Evolutionary conservation across 2,329 filamentous ascomycete genomes (phyloP).

Genomic region (Rhynchosporium secalis): DNA sequence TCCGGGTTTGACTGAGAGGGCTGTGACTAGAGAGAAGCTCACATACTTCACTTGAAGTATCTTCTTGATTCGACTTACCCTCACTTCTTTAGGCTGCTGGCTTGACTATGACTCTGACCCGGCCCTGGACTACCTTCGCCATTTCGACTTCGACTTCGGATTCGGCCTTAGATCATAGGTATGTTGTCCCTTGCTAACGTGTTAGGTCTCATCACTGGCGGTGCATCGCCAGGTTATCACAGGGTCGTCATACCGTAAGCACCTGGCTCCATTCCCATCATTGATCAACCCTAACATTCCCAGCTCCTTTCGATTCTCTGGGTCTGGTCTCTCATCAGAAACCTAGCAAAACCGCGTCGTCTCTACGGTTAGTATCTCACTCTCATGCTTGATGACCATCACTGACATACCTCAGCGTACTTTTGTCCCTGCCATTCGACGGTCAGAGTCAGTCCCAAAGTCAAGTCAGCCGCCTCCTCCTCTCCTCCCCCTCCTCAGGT

Average conservation of each 20-base stretch:
- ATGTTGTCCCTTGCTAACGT: neutral
- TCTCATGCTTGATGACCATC: neutral
- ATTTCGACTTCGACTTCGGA: neutral
- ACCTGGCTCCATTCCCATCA: neutral
- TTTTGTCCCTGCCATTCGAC: neutral
- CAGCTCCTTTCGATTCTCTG: no score
- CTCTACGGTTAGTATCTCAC: neutral
- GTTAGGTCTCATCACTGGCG: neutral
- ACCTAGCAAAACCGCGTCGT: neutral
- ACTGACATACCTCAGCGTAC: neutral
- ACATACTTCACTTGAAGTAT: conserved; percentile 2
- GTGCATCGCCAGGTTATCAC: no score
- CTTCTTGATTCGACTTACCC: neutral
- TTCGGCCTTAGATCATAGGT: neutral
- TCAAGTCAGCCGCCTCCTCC: conserved; percentile 2
- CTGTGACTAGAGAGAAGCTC: neutral
- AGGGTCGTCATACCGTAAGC: no score
- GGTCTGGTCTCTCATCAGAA: no score
- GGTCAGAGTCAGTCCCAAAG: neutral
- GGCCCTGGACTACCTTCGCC: neutral
- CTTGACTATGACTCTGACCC: neutral
- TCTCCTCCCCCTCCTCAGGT: neutral
- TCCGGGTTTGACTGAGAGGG: neutral
- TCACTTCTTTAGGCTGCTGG: neutral
- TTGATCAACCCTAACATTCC: neutral